phyloP scores from a whole-genome alignment of 495 filamentous ascomycete species.

The Aspergillus egyptiacus region DNA sequence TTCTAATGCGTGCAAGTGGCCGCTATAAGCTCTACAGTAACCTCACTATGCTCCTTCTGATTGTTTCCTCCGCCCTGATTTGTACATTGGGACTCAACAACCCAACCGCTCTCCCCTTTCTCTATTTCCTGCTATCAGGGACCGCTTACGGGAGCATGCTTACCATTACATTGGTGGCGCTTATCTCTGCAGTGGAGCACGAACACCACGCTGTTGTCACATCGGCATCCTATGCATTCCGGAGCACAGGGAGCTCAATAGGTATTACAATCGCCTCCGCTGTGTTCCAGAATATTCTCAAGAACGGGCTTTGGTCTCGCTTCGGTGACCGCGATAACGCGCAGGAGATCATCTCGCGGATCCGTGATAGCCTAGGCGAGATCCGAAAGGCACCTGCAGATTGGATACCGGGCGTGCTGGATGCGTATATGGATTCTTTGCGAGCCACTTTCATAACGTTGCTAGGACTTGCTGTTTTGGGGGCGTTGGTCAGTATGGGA shows the following conservation, averaged over 20 bases:
- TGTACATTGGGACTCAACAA: constrained; percentile 53
- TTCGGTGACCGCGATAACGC: constrained; percentile 64
- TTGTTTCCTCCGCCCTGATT: constrained; percentile 42
- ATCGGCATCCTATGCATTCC: constrained; percentile 75
- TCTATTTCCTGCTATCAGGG: constrained; percentile 65
- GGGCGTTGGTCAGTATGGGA: constrained; percentile 52
- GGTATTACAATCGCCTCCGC: constrained; percentile 72
- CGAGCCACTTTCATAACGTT: constrained; percentile 67
- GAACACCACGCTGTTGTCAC: constrained; percentile 81
- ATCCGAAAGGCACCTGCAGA: constrained; percentile 60
- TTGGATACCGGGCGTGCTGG: constrained; percentile 64
- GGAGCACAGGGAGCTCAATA: constrained; percentile 75
- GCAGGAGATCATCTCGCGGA: constrained; percentile 57
- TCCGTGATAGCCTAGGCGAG: constrained; percentile 71
- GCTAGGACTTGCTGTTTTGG: constrained; percentile 56
- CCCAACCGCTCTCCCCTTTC: constrained; percentile 56
- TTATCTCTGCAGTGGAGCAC: constrained; percentile 77
- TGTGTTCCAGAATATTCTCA: constrained; percentile 70
- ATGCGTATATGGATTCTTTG: constrained; percentile 70
- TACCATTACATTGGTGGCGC: constrained; percentile 70
- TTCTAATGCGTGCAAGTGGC: constrained; percentile 74
- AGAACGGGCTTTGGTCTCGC: constrained; percentile 54
- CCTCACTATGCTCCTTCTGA: constrained; percentile 45
- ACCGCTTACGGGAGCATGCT: constrained; percentile 71
- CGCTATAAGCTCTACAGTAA: constrained; percentile 59